These are phyloP conservation scores for Clavulina sp. DNA, from an alignment of 768 basidiomycete genomes.

Conservation along the genomic window DNA sequence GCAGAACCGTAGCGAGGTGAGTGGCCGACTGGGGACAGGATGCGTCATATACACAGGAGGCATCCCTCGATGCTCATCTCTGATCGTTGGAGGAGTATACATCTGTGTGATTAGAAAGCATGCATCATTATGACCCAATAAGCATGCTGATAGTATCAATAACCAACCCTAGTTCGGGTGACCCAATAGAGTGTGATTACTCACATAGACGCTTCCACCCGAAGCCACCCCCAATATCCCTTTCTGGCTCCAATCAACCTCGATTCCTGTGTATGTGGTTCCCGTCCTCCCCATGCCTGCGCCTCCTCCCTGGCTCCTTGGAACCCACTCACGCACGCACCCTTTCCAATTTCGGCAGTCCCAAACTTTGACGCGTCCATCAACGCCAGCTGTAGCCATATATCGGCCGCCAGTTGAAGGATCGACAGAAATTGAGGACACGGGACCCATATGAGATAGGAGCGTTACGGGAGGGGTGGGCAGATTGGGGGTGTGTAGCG, in stretches of 20 bases:
- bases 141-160: too few relatives aligned
- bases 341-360: constrained; percentile 94
- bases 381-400: constrained; percentile 78
- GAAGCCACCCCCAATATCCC: constrained; percentile 68
- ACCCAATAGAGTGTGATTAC: constrained; percentile 14
- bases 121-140: neutral
- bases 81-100: constrained; percentile 52
- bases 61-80: constrained; percentile 33
- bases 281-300: too few relatives aligned
- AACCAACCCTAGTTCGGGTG: neutral
- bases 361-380: constrained; percentile 88
- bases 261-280: constrained; percentile 23
- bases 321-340: constrained; percentile 58
- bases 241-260: constrained; percentile 70
- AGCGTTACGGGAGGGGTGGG: constrained; percentile 83
- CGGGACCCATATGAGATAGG: constrained; percentile 78
- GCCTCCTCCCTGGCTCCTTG: constrained; percentile 43
- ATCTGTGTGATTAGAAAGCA: constrained; percentile 27
- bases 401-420: constrained; percentile 63
- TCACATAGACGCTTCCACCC: constrained; percentile 70
- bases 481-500: constrained; percentile 91
- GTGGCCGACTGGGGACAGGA: constrained; percentile 60
- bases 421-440: constrained; percentile 66
- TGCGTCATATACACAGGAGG: constrained; percentile 86
- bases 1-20: constrained; percentile 62